phyloP scores from a whole-genome alignment of 2,329 filamentous ascomycete genomes.

The Venturia pyrina region DNA sequence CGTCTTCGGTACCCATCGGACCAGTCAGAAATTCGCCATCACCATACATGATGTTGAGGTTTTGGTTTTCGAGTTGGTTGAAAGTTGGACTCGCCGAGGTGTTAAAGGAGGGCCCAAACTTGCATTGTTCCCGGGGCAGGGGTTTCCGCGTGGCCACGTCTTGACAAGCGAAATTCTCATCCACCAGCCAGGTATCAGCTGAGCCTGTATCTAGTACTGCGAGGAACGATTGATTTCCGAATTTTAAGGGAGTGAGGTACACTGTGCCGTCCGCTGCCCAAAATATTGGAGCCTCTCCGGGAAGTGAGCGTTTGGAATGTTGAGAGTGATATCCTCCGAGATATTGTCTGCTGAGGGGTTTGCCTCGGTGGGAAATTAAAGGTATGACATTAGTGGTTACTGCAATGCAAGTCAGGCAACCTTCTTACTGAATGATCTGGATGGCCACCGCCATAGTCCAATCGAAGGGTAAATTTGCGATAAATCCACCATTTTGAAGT shows the following conservation, averaged over 20 bases:
- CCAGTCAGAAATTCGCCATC: slow-evolving; percentile 12
- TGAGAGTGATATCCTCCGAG: not conserved
- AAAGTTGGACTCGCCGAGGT: not conserved
- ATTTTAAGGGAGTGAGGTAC: slow-evolving; percentile 7
- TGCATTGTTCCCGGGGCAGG: not conserved
- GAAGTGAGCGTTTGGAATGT: not conserved
- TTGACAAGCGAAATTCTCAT: slow-evolving; percentile 1
- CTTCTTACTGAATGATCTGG: not conserved
- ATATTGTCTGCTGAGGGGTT: not conserved
- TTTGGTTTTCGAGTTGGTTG: not conserved
- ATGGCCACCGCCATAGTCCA: not conserved
- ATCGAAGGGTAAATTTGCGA: not conserved
- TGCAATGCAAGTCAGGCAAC: not conserved
- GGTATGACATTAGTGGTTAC: slow-evolving; percentile 5
- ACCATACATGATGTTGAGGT: slow-evolving; percentile 11
- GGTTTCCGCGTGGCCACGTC: not conserved
- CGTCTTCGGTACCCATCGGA: slow-evolving; percentile 4
- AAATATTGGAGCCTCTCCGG: not conserved
- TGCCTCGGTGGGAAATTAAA: not conserved
- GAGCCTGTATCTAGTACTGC: slow-evolving; percentile 12
- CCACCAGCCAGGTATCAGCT: slow-evolving; percentile 12
- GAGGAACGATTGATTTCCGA: slow-evolving; percentile 4
- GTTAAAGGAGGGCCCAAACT: slow-evolving; percentile 11
- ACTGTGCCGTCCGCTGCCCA: not conserved
- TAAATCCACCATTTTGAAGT: not conserved